Percentiles rank a stretch among this genome's conserved stretches.
These are phyloP conservation scores for Cynara cardunculus DNA, from an alignment of 129 eudicot genomes.

Conservation along the genomic window DNA sequence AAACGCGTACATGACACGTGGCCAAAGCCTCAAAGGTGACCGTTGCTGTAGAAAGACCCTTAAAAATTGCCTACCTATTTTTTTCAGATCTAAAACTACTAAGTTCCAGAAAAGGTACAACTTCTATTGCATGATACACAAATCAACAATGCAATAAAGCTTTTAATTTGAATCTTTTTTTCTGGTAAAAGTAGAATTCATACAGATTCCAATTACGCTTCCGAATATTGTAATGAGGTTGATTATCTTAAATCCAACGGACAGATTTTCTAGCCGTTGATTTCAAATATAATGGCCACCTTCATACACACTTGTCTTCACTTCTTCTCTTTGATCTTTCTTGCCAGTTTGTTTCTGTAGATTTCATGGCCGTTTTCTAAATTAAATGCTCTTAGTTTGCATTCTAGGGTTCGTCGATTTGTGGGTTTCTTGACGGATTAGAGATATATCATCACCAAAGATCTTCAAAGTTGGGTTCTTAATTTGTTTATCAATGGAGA, in stretches of 20 bases:
- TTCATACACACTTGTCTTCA: slow-evolving; percentile 27
- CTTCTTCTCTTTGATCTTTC: slow-evolving; percentile 2
- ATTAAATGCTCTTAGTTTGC: slow-evolving; percentile 26
- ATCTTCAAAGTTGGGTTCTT: slow-evolving; percentile 18
- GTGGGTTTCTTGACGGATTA: slow-evolving; percentile 29
- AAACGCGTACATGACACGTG: slow-evolving; percentile 23
- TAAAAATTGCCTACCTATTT: slow-evolving; percentile 7
- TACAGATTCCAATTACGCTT: slow-evolving; percentile 8
- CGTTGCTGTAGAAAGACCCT: slow-evolving; percentile 34
- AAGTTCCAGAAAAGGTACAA: slow-evolving; percentile 22
- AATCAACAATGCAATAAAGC: slow-evolving; percentile 2
- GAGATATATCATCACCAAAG: neutral
- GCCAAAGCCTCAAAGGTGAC: slow-evolving; percentile 31
- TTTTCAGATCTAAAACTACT: neutral
- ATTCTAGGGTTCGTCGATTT: slow-evolving; percentile 19
- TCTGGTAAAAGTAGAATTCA: slow-evolving; percentile 18
- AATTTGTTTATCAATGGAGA: slow-evolving; percentile 38
- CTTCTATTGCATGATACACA: neutral
- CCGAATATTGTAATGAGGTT: slow-evolving; percentile 24
- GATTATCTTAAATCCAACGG: slow-evolving; percentile 56
- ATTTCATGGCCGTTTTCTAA: neutral
- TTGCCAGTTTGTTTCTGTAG: slow-evolving; percentile 7
- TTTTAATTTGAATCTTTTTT: slow-evolving; percentile 10
- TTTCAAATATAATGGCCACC: slow-evolving; percentile 48
- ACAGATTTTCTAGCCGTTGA: slow-evolving; percentile 69